Evolutionary conservation across 306 rosid genomes (phyloP).

Genomic region (Abrus pulchellus): DNA sequence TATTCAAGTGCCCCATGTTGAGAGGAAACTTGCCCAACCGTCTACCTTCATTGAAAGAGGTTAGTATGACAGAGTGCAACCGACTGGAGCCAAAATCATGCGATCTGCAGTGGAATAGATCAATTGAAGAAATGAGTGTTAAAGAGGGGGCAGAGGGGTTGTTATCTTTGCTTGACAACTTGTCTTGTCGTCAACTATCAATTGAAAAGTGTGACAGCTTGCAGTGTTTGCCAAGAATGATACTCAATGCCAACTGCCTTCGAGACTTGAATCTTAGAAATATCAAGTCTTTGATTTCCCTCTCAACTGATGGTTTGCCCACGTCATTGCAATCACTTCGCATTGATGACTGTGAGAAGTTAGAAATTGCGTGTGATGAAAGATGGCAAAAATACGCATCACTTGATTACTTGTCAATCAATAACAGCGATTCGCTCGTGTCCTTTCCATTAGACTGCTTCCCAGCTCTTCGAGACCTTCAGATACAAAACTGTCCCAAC

Average conservation of each 20-base stretch:
- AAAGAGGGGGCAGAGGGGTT: not conserved
- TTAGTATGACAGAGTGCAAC: slow-evolving; percentile 9
- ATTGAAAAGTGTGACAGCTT: slow-evolving; percentile 22
- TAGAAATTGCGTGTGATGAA: not conserved
- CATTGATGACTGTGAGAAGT: not conserved
- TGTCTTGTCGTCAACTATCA: not conserved
- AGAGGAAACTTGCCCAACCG: slow-evolving; percentile 6
- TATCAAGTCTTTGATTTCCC: slow-evolving; percentile 11
- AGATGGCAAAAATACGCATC: slow-evolving; percentile 8
- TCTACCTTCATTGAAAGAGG: slow-evolving; percentile 10
- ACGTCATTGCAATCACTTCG: slow-evolving; percentile 13
- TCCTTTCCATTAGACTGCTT: not conserved
- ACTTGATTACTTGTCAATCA: not conserved
- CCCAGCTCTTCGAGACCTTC: slow-evolving; percentile 10
- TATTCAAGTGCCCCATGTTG: slow-evolving; percentile 3
- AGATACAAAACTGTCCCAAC: not conserved
- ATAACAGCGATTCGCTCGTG: not conserved
- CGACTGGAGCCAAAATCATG: not conserved
- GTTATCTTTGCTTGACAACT: slow-evolving; percentile 3
- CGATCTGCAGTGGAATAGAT: slow-evolving; percentile 24
- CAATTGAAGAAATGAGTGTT: not conserved
- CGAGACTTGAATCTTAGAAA: not conserved
- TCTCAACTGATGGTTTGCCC: slow-evolving; percentile 10
- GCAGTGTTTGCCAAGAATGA: slow-evolving; percentile 4
- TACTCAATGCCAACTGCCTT: slow-evolving; percentile 7